phyloP scores from a whole-genome alignment of 2,329 filamentous ascomycete genomes.

The Trichoderma koningiopsis region DNA sequence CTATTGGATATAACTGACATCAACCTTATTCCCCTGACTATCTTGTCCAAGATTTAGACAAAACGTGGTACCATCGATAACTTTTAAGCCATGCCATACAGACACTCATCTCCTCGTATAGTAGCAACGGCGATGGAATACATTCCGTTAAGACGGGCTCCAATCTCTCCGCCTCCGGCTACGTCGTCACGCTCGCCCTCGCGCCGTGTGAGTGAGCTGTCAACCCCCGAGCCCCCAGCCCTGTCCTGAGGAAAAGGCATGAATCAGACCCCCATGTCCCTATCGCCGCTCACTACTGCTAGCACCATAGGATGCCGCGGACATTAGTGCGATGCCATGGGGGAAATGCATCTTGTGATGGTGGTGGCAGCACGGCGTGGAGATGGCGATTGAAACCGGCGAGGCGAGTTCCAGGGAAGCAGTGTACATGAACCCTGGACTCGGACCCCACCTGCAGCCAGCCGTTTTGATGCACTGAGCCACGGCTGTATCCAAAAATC shows the following conservation, averaged over 20 bases:
- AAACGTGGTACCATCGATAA: not conserved
- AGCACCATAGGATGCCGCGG: slow-evolving; percentile 8
- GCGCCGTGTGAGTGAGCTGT: slow-evolving; percentile 23
- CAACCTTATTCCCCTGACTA: not conserved
- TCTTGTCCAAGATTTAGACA: not conserved
- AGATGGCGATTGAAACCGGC: slow-evolving; percentile 17
- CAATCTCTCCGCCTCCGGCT: slow-evolving; percentile 15
- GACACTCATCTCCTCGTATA: not conserved
- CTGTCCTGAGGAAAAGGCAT: slow-evolving; percentile 10
- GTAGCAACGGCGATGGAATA: not conserved
- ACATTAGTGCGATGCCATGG: slow-evolving; percentile 12
- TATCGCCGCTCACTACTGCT: not conserved
- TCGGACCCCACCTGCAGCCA: not conserved
- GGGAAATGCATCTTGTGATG: not conserved
- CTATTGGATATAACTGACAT: not conserved
- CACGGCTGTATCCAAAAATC: not conserved
- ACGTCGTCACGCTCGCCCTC: slow-evolving; percentile 5
- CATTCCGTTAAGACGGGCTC: not conserved
- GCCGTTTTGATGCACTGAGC: not conserved
- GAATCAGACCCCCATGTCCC: slow-evolving; percentile 17
- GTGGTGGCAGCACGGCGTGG: not conserved
- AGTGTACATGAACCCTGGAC: not conserved
- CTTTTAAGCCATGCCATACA: not conserved
- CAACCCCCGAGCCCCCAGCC: slow-evolving; percentile 15
- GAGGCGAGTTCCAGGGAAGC: not conserved